phyloP scores from a whole-genome alignment of 148 eudicot genomes.

The Camellia granthamiana region DNA sequence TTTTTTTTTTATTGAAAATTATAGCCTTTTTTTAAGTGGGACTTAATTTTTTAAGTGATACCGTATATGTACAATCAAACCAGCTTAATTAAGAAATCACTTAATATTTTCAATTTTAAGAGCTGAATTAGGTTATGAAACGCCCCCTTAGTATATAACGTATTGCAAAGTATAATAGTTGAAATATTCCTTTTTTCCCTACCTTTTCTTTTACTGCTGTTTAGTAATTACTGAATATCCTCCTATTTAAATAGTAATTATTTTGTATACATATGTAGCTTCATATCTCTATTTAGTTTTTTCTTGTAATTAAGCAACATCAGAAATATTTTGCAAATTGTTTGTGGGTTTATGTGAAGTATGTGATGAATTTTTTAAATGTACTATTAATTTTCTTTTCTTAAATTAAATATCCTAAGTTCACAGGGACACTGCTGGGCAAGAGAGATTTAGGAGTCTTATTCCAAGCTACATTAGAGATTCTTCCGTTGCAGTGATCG shows the following conservation, averaged over 20 bases:
- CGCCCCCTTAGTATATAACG: not conserved
- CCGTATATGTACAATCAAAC: too few relatives aligned
- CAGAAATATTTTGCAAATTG: not conserved
- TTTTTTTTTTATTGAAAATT: too few relatives aligned
- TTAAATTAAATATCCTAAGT: not conserved
- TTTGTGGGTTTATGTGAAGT: not conserved
- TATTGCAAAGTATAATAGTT: not conserved
- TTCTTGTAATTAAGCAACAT: not conserved
- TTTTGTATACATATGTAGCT: not conserved
- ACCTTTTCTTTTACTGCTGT: not conserved
- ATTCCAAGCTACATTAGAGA: constrained; percentile 50
- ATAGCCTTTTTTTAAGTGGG: too few relatives aligned
- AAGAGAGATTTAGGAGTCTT: constrained; percentile 51
- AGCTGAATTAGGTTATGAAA: too few relatives aligned
- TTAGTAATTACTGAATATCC: not conserved
- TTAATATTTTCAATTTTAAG: too few relatives aligned
- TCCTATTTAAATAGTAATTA: not conserved
- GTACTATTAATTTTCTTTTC: not conserved
- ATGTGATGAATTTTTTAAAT: not conserved
- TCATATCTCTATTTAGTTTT: not conserved
- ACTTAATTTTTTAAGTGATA: too few relatives aligned
- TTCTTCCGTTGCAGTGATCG: constrained; percentile 52
- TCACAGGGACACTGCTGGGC: constrained; percentile 54
- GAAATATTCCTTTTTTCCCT: not conserved
- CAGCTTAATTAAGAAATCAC: too few relatives aligned